A percentile compares a stretch with the other conserved stretches of the same genome.
These are phyloP conservation scores for Backusella liffmaniae DNA, from an alignment of 192 early-diverging fungal genomes.

Conservation along the genomic window DNA sequence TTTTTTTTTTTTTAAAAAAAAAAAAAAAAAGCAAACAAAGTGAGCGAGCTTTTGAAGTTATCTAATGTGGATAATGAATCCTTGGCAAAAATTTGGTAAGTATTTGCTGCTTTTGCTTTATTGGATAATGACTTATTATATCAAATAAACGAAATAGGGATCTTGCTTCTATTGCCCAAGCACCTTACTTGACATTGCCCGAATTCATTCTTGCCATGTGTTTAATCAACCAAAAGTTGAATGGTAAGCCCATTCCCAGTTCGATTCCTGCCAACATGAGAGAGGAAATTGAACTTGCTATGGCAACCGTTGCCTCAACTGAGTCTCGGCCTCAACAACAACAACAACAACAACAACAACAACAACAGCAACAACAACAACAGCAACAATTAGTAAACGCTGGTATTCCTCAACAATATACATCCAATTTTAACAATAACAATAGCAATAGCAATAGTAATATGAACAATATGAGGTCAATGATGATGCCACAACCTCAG, in stretches of 20 bases:
- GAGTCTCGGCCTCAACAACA: conserved; percentile 10
- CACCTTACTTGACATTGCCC: conserved; percentile 51
- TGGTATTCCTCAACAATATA: neutral
- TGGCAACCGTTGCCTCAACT: conserved; percentile 35
- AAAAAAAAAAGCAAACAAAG: conserved; percentile 24
- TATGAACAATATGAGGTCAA: neutral
- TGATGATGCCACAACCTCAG: neutral
- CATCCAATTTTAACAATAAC: neutral
- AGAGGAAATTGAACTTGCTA: conserved; percentile 43
- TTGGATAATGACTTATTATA: neutral
- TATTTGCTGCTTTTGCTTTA: neutral
- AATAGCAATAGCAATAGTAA: neutral
- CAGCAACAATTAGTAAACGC: neutral
- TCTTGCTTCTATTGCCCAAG: conserved; percentile 46
- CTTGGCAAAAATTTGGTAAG: conserved; percentile 44
- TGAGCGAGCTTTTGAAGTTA: conserved; percentile 26
- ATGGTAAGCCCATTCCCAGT: conserved; percentile 50
- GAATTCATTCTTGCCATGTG: conserved; percentile 70
- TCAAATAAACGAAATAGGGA: conserved; percentile 40
- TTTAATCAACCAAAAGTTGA: conserved; percentile 50
- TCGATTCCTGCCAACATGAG: conserved; percentile 46
- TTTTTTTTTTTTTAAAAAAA: neutral
- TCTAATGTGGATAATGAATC: conserved; percentile 33
- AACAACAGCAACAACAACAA: neutral
- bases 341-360: neutral